Evolutionary conservation across 2,329 filamentous ascomycete genomes (phyloP).

Genomic region (Aspergillus sp.): DNA sequence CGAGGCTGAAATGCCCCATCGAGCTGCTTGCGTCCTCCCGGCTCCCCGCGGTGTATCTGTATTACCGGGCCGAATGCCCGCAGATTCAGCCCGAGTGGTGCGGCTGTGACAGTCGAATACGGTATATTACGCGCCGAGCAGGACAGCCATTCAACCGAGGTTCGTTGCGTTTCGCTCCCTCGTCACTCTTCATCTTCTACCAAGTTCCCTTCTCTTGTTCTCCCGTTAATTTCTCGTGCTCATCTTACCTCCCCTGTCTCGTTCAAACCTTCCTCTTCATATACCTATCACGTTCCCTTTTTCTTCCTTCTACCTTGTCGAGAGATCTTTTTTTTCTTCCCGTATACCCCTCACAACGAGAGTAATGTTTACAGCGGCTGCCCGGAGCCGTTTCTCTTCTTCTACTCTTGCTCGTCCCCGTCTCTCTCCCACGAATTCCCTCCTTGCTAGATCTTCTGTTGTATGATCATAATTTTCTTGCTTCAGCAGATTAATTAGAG

Average conservation of each 20-base stretch:
- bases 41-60: conserved; percentile 9
- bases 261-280: neutral
- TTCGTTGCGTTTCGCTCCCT: conserved; percentile 6
- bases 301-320: conserved; percentile 1
- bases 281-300: conserved; percentile 1
- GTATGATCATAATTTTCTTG: conserved; percentile 23
- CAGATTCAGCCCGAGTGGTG: neutral
- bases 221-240: conserved; percentile 11
- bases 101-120: neutral
- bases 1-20: conserved; percentile 6
- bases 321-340: conserved; percentile 10
- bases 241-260: conserved; percentile 6
- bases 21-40: neutral
- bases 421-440: conserved; percentile 32
- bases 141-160: conserved; percentile 6
- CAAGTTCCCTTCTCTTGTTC: neutral
- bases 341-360: conserved; percentile 19
- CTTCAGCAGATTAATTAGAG: conserved; percentile 11
- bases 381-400: conserved; percentile 40
- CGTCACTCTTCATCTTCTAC: conserved; percentile 14
- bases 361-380: conserved; percentile 47
- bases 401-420: conserved; percentile 41
- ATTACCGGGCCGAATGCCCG: neutral
- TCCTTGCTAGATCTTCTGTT: conserved; percentile 34
- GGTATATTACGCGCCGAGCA: neutral